These are phyloP conservation scores for Fusarium globosum DNA, from an alignment of 2,329 filamentous ascomycete species.

Conservation along the genomic window DNA sequence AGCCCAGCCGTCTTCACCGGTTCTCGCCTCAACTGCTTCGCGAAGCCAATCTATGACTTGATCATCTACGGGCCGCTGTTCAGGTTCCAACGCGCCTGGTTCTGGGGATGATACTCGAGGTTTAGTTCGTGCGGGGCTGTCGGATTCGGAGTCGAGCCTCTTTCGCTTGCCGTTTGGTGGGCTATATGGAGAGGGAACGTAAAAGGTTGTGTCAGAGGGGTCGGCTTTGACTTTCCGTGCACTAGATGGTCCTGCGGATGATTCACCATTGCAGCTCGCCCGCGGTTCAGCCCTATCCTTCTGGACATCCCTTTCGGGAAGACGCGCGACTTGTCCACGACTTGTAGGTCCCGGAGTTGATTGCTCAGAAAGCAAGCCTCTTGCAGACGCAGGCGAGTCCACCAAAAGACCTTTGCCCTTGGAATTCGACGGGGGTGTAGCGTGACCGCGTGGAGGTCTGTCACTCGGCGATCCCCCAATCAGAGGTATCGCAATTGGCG, in stretches of 20 bases:
- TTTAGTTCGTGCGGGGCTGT: not conserved
- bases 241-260: accelerated
- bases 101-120: not conserved
- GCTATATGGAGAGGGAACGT: too few species aligned
- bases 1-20: constrained; percentile 43
- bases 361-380: too few species aligned
- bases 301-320: not conserved
- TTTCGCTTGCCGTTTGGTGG: not conserved
- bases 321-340: accelerated
- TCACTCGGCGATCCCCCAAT: too few species aligned
- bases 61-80: accelerated
- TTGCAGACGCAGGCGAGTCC: not conserved
- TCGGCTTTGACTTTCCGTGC: too few species aligned
- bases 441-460: too few species aligned
- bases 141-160: not conserved
- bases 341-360: accelerated
- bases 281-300: not conserved
- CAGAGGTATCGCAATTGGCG: too few species aligned
- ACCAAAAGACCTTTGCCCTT: accelerated
- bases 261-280: accelerated
- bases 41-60: constrained; percentile 10
- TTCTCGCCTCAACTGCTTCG: constrained; percentile 37
- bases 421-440: too few species aligned
- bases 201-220: too few species aligned
- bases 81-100: not conserved